Percentiles rank a stretch among this genome's conserved stretches.
phyloP scores from a whole-genome alignment of 2,329 filamentous ascomycete genomes.

The Elsinoe arachidis region DNA sequence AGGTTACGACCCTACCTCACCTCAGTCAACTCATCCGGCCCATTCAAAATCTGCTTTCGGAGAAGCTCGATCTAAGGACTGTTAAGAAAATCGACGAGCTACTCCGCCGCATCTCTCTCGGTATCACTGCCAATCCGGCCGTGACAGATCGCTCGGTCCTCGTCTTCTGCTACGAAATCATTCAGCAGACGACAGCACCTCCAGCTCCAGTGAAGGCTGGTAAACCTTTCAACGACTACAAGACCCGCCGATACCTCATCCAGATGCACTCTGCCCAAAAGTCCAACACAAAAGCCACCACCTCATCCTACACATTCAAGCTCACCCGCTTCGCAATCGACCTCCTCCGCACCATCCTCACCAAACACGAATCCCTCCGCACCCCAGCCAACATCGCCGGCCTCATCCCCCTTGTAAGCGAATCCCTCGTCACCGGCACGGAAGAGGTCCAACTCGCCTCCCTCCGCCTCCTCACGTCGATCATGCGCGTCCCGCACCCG shows the following conservation, averaged over 20 bases:
- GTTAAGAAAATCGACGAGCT: slow-evolving; percentile 87
- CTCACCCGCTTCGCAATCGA: slow-evolving; percentile 82
- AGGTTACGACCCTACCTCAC: slow-evolving; percentile 65
- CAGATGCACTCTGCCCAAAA: slow-evolving; percentile 69
- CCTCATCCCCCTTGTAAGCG: slow-evolving; percentile 82
- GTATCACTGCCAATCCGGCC: slow-evolving; percentile 71
- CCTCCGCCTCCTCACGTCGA: slow-evolving; percentile 72
- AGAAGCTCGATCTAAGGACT: slow-evolving; percentile 75
- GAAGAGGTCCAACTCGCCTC: slow-evolving; percentile 89
- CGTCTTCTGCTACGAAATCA: slow-evolving; percentile 91
- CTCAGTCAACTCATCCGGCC: slow-evolving; percentile 71
- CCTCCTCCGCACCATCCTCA: slow-evolving; percentile 72
- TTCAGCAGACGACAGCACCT: slow-evolving; percentile 58
- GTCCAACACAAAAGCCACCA: slow-evolving; percentile 60
- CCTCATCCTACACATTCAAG: slow-evolving; percentile 77
- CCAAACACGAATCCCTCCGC: slow-evolving; percentile 73
- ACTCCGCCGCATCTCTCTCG: slow-evolving; percentile 71
- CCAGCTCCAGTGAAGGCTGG: slow-evolving; percentile 23
- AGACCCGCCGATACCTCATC: slow-evolving; percentile 65
- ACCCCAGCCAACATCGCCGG: slow-evolving; percentile 72
- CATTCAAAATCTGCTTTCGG: slow-evolving; percentile 66
- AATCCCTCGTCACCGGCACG: slow-evolving; percentile 72
- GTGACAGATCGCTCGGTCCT: slow-evolving; percentile 73
- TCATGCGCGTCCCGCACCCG: slow-evolving; percentile 73
- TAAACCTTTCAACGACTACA: slow-evolving; percentile 47